Evolutionary conservation across 768 basidiomycete genomes (phyloP), one percentile per base, ranked within the genome.

Genomic region (Albatrellus ellisii): DNA sequence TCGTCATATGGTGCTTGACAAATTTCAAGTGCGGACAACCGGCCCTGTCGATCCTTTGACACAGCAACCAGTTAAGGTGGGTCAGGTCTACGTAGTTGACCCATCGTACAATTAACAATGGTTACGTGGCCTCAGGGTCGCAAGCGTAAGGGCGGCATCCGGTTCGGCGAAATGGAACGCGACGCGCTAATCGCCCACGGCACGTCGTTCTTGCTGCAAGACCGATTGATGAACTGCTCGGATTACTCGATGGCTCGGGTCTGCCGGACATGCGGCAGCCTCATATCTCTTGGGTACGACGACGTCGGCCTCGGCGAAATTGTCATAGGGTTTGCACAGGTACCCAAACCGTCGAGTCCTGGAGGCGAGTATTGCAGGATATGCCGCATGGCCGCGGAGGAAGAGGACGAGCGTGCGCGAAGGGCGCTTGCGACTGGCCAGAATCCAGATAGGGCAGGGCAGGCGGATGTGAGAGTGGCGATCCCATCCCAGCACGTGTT

Each of bases 211-310:
- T 71, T 99, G 29, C 75, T 99, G 18, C 95, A 99, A 68, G 95
- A 99, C 63, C 73, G 95, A 44, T 65, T 99, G 57, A 98, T 99
- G 95, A 99, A 99, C 64, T 99, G 95, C 58, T 98, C 94, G 21
- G 95, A 99, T 62, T 99, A 98, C 62, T 97, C 95, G 21, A 98
- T 91, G 0, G 88, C 95, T 3, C 99, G 95, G 95, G 92, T 98
- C 9, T 99, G 95, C 62, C 75, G 95, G 41, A 84, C 80, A 2
- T 99, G 95, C 57, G 95, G 95, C 14, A 91, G 87, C 56, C 70
- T 99, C 41, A 87, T 98, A 52, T 91, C 92, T 7, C 70, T 99
- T 41, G 95, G 95, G 18, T 98, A 94, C 61, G 92, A 98, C 47
- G 88, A 95, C 57, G 68, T 80, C 56, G 73, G 67, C 46, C 66